phyloP scores from a whole-genome alignment of 352 stramenopile genomes.

The Phytophthora pseudosyringae region DNA sequence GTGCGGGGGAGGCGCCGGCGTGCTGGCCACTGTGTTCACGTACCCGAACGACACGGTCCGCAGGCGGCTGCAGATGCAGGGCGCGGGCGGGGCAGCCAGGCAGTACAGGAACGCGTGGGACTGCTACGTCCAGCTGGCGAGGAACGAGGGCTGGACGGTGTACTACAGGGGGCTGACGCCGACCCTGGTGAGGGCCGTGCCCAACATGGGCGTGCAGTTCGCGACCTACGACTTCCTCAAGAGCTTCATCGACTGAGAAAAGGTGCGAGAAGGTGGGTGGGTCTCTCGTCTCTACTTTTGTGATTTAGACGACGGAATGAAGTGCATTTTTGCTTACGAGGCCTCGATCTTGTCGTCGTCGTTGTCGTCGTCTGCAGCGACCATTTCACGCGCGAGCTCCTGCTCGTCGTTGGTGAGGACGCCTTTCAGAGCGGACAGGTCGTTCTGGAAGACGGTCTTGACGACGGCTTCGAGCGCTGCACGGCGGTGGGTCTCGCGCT shows the following conservation, averaged over 20 bases:
- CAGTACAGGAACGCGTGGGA: conserved; percentile 80
- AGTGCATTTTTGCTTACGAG: conserved; percentile 10
- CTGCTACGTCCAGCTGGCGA: conserved; percentile 76
- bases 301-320: too few species aligned
- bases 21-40: conserved; percentile 87
- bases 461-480: conserved; percentile 72
- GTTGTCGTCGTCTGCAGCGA: conserved; percentile 41
- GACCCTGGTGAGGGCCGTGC: conserved; percentile 85
- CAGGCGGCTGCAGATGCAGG: conserved; percentile 88
- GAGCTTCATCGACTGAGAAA: conserved; percentile 36
- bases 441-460: conserved; percentile 75
- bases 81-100: conserved; percentile 56
- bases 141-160: conserved; percentile 66
- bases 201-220: conserved; percentile 91
- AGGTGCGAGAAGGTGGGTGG: too few species aligned
- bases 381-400: conserved; percentile 58
- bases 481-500: conserved; percentile 76
- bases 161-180: conserved; percentile 82
- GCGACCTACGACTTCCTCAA: conserved; percentile 87
- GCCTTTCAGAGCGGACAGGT: conserved; percentile 62
- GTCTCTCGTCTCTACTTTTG: too few species aligned
- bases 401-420: conserved; percentile 76
- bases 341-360: conserved; percentile 12
- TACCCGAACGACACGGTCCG: conserved; percentile 91
- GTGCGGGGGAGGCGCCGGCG: conserved; percentile 77